Evolutionary conservation across 768 basidiomycete species (phyloP).

Genomic region (Clitopilus passeckerianus): DNA sequence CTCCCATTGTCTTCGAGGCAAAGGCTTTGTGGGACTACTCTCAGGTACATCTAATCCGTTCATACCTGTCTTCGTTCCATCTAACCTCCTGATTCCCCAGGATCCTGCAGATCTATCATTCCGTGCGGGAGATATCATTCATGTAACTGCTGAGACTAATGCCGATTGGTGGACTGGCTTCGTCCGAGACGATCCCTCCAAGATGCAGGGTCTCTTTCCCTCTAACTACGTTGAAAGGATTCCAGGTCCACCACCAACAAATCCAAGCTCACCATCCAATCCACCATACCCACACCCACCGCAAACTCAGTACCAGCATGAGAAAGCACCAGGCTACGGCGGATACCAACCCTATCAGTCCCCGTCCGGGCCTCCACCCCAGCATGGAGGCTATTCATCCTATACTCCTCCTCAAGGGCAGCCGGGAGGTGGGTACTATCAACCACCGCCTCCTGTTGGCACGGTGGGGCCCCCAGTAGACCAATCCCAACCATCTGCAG

Average conservation of each 20-base stretch:
- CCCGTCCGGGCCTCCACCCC: neutral
- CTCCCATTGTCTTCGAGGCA: slow-evolving; percentile 28
- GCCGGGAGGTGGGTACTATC: neutral
- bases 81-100: slow-evolving; percentile 26
- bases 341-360: neutral
- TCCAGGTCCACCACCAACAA: slow-evolving; percentile 10
- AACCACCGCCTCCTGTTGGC: slow-evolving; percentile 9
- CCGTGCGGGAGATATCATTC: slow-evolving; percentile 65
- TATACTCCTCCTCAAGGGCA: neutral
- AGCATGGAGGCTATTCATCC: neutral
- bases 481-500: neutral
- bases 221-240: slow-evolving; percentile 65
- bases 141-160: slow-evolving; percentile 69
- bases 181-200: slow-evolving; percentile 20
- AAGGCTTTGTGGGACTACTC: slow-evolving; percentile 66
- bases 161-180: slow-evolving; percentile 84
- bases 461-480: slow-evolving; percentile 5
- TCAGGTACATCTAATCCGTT: slow-evolving; percentile 43
- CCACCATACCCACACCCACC: neutral
- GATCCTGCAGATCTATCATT: slow-evolving; percentile 74
- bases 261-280: slow-evolving; percentile 6
- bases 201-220: slow-evolving; percentile 71
- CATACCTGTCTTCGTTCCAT: neutral
- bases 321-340: neutral
- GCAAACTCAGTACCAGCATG: neutral